phyloP scores from a whole-genome alignment of 116 monocot genomes.

The Phalaenopsis hybrid region DNA sequence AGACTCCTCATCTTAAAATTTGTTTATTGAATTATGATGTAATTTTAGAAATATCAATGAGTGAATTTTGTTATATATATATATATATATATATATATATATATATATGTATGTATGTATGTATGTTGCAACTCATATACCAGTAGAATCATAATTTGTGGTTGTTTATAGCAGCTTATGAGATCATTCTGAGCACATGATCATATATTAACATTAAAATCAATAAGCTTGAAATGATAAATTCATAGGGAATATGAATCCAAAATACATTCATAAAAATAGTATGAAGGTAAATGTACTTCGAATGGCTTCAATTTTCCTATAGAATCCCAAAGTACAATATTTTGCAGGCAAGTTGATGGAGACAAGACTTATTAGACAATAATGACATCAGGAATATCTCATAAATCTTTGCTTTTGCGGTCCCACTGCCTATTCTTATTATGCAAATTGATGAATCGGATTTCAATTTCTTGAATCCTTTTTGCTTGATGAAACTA shows the following conservation, averaged over 20 bases:
- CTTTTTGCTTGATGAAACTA: too few relatives aligned
- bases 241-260: neutral
- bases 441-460: too few relatives aligned
- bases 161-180: neutral
- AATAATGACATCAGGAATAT: neutral
- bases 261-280: neutral
- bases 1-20: too few relatives aligned
- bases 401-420: too few relatives aligned
- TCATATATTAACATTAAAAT: neutral
- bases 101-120: neutral
- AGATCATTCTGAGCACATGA: neutral
- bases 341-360: neutral
- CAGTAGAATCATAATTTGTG: too few relatives aligned
- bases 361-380: neutral
- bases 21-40: too few relatives aligned
- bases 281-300: neutral
- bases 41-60: too few relatives aligned
- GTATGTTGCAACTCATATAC: too few relatives aligned
- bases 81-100: neutral
- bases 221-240: neutral
- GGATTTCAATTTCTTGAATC: too few relatives aligned
- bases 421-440: too few relatives aligned
- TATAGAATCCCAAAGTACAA: conserved; percentile 1
- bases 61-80: neutral
- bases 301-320: neutral